These are phyloP conservation scores for Penicillium decumbens DNA, from an alignment of 2,329 filamentous ascomycete species.

Conservation along the genomic window DNA sequence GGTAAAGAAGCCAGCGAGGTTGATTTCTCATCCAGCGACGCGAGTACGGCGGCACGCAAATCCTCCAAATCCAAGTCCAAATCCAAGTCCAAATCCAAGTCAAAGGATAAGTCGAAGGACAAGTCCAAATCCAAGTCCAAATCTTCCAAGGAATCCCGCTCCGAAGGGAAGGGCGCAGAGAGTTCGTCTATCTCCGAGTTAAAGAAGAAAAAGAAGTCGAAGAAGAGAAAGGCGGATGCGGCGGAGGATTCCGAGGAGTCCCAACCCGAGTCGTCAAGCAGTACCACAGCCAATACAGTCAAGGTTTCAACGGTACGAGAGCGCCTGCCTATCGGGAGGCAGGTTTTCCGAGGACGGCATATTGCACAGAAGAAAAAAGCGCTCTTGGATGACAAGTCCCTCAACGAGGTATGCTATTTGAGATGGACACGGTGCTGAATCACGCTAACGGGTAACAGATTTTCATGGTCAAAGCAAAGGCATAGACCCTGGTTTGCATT, in stretches of 20 bases:
- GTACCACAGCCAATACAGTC: conserved; percentile 35
- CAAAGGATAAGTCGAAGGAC: neutral
- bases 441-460: conserved; percentile 16
- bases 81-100: conserved; percentile 2
- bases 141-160: conserved; percentile 18
- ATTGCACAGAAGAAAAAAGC: conserved; percentile 86
- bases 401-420: conserved; percentile 68
- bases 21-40: conserved; percentile 12
- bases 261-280: conserved; percentile 17
- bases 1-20: conserved; percentile 20
- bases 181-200: conserved; percentile 18
- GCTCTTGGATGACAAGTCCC: conserved; percentile 70
- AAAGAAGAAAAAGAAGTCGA: conserved; percentile 33
- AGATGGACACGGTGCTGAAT: neutral
- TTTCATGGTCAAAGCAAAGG: conserved; percentile 26
- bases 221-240: conserved; percentile 36
- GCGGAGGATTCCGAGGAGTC: conserved; percentile 8
- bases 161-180: conserved; percentile 17
- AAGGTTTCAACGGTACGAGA: conserved; percentile 46
- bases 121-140: conserved; percentile 20
- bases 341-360: conserved; percentile 71
- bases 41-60: conserved; percentile 6
- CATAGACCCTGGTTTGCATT: conserved; percentile 1
- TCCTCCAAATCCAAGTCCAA: conserved; percentile 17
- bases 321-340: conserved; percentile 54